Evolutionary conservation across 2,329 filamentous ascomycete genomes (phyloP).

Genomic region (Corniculantispora saksenae): DNA sequence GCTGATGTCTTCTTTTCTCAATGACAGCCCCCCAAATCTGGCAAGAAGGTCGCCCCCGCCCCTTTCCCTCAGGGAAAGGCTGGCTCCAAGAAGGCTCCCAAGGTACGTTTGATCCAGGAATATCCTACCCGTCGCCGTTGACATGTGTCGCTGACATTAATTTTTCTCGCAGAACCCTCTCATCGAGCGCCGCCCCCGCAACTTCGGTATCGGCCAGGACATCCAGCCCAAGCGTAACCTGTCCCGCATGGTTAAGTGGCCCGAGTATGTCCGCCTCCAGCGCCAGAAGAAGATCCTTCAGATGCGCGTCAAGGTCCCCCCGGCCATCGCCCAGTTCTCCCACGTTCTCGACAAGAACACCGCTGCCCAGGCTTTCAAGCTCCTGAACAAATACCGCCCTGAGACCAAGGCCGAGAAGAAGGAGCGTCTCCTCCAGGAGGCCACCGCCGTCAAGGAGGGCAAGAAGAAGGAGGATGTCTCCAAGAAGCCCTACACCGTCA

Average conservation of each 20-base stretch:
- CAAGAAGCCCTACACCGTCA: conserved; percentile 99
- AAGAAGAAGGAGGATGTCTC: conserved; percentile 99
- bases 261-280: conserved; percentile 98
- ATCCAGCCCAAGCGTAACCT: conserved; percentile 96
- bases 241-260: conserved; percentile 98
- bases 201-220: conserved; percentile 99
- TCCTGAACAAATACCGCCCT: conserved; percentile 99
- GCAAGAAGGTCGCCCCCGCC: conserved; percentile 97
- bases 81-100: conserved; percentile 88
- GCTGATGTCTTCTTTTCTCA: conserved; percentile 99
- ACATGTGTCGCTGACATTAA: background rate
- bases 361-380: conserved; percentile 95
- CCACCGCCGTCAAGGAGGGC: conserved; percentile 94
- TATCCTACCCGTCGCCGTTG: too few relatives aligned
- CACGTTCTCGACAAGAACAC: conserved; percentile 96
- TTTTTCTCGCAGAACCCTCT: conserved; percentile 78
- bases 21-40: conserved; percentile 99
- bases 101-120: conserved; percentile 65
- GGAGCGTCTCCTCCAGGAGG: conserved; percentile 98
- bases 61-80: conserved; percentile 96
- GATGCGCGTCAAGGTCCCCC: conserved; percentile 97
- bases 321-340: conserved; percentile 96
- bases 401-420: conserved; percentile 99
- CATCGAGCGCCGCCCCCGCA: conserved; percentile 95
- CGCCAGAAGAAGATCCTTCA: conserved; percentile 93